Base-by-base conservation (phyloP, 179 eudicot genomes). In the Gypsophila paniculata region DNA sequence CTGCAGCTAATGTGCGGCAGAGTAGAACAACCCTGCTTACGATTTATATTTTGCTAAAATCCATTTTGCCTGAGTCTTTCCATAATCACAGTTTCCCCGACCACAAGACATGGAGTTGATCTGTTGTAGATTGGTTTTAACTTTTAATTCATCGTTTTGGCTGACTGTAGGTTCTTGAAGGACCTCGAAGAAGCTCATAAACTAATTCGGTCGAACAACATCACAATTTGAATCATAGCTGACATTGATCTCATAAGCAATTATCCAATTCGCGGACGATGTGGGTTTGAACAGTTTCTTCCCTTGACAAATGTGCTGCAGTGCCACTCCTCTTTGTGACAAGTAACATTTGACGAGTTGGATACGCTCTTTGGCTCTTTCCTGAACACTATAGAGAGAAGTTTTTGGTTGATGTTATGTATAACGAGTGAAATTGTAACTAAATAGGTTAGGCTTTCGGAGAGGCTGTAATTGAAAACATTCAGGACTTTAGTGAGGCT, bases 171-270 rank as follows among this genome's bases (percentile, higher is more conserved):
- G 86, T 91, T 91, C 72, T 71, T 91, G 80, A 87, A 82, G 82
- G 97, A 91, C 80, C 95, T 91, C 63, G 95, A 91, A 84, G 92
- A 91, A 79, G 97, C 97, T 65, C 95, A 91, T 68, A 82, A 89
- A 77, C 70, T 84, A 57, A 81, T 85, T 59, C 81, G 91, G 59
- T 79, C 89, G 36, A 87, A 82, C 82, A 80, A 75, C 46, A 81
- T 75, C 68, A 74, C 81, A 71, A 76, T 91, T 53, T 91, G 77
- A 85, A 36, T 44, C 61, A 32, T 58, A 34, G 29, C 15, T 44
- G 68, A 18, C 42, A 15, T 10, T 1, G 12, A 13, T 15, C 15
- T 46, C 15, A 46, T 46, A 11, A 46, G 4, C 17, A 15, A 15
- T 46, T 46, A 46, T 2, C 52, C 52, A 46, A 12, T 13, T 13